These are phyloP conservation scores for Sinapis alba DNA, from an alignment of 441 rosid genomes.

Conservation along the genomic window DNA sequence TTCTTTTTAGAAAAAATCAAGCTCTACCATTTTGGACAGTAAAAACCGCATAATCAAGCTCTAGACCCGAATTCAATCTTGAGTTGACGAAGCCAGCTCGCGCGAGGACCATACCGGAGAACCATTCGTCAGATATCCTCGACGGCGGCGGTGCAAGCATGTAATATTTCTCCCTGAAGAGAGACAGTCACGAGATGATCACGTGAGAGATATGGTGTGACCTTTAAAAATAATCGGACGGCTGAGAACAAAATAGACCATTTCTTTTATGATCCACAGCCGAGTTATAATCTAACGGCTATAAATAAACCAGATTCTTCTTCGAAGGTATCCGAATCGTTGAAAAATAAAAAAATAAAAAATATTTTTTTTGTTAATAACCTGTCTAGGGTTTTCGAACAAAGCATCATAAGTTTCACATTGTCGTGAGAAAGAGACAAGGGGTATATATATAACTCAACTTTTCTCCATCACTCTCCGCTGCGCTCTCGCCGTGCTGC, in stretches of 20 bases:
- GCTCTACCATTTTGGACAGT: not conserved
- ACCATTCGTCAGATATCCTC: not conserved
- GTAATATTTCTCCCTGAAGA: not conserved
- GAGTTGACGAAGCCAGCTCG: not conserved
- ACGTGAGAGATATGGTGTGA: slow-evolving; percentile 34
- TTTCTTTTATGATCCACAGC: not conserved
- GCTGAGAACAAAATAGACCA: slow-evolving; percentile 11
- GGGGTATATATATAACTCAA: slow-evolving; percentile 31
- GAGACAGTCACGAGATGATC: slow-evolving; percentile 26
- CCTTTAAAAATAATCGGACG: slow-evolving; percentile 7
- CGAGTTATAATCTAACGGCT: slow-evolving; percentile 18
- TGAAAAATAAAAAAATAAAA: not conserved
- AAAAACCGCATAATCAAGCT: not conserved
- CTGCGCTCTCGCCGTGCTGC: slow-evolving; percentile 47
- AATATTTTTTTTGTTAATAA: not conserved
- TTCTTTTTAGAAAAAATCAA: not conserved
- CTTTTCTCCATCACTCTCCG: slow-evolving; percentile 35
- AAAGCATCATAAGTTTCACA: slow-evolving; percentile 5
- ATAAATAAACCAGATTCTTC: not conserved
- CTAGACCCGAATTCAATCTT: not conserved
- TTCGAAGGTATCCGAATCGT: not conserved
- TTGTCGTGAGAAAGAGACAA: slow-evolving; percentile 18
- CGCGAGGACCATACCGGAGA: not conserved
- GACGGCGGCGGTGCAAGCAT: slow-evolving; percentile 20
- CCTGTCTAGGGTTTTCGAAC: slow-evolving; percentile 40